Percentiles rank a stretch among this genome's conserved stretches.
These are phyloP conservation scores for Bauhinia variegata DNA, from an alignment of 306 rosid genomes.

Conservation along the genomic window DNA sequence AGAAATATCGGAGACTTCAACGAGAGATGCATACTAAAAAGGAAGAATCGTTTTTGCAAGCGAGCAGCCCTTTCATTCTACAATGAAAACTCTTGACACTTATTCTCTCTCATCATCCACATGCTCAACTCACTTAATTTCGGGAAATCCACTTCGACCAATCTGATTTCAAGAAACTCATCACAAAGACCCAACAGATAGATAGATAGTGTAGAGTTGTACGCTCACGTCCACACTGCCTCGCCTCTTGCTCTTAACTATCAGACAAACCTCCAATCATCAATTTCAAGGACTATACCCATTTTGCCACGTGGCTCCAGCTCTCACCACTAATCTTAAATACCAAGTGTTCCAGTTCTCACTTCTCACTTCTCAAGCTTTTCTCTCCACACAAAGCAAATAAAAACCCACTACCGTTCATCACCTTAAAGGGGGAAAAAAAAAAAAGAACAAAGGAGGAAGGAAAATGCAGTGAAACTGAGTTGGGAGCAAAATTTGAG, in stretches of 20 bases:
- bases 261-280: no score
- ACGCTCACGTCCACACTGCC: background rate
- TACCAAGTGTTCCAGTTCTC: conserved; percentile 27
- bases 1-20: conserved; percentile 34
- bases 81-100: conserved; percentile 4
- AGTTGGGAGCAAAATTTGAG: conserved; percentile 21
- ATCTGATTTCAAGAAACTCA: conserved; percentile 68
- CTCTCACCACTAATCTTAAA: no score
- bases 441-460: background rate
- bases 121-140: conserved; percentile 41
- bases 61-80: background rate
- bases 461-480: conserved; percentile 22
- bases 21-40: conserved; percentile 27
- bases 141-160: conserved; percentile 68
- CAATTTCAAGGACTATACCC: conserved; percentile 22
- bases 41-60: conserved; percentile 22
- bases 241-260: background rate
- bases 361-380: conserved; percentile 44
- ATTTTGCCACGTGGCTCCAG: conserved; percentile 68
- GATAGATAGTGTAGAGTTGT: conserved; percentile 23
- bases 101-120: conserved; percentile 47
- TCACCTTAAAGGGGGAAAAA: background rate
- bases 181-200: conserved; percentile 50
- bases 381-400: conserved; percentile 33
- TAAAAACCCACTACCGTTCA: conserved; percentile 36